Percentiles rank a stretch among this genome's conserved stretches.
These are phyloP conservation scores for Nakaseomyces glabratus DNA, from an alignment of 1,139 yeast genomes.

Conservation along the genomic window DNA sequence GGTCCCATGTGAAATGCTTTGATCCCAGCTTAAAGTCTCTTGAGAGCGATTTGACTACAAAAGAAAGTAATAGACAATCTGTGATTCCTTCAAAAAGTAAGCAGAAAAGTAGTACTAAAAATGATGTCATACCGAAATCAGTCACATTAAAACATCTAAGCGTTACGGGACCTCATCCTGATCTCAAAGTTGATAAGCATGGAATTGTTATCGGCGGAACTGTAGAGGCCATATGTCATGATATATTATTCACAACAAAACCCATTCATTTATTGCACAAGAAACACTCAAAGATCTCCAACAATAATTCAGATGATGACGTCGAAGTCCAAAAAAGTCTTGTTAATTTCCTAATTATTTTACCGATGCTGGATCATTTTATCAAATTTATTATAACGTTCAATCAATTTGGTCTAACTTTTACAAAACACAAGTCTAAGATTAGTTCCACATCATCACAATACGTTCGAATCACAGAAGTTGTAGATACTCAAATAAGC, in stretches of 20 bases:
- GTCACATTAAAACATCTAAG: conserved; percentile 32
- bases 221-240: conserved; percentile 66
- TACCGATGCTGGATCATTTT: conserved; percentile 62
- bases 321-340: conserved; percentile 28
- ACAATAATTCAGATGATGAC: conserved; percentile 8
- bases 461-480: conserved; percentile 25
- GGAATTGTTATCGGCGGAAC: conserved; percentile 44
- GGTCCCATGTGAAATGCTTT: conserved; percentile 42
- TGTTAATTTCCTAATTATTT: conserved; percentile 41
- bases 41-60: conserved; percentile 2
- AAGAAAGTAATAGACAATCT: conserved; percentile 1
- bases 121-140: conserved; percentile 8
- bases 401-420: conserved; percentile 36
- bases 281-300: conserved; percentile 1
- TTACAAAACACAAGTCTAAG: conserved; percentile 27
- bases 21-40: neutral
- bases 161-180: conserved; percentile 57
- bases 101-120: conserved; percentile 5
- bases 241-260: conserved; percentile 42
- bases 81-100: conserved; percentile 2
- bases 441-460: conserved; percentile 16
- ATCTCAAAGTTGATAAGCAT: conserved; percentile 45
- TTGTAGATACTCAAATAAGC: conserved; percentile 33
- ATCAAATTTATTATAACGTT: conserved; percentile 43
- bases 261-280: conserved; percentile 1